These are phyloP conservation scores for Cyclocybe aegerita DNA, from an alignment of 768 basidiomycete genomes.

Conservation along the genomic window DNA sequence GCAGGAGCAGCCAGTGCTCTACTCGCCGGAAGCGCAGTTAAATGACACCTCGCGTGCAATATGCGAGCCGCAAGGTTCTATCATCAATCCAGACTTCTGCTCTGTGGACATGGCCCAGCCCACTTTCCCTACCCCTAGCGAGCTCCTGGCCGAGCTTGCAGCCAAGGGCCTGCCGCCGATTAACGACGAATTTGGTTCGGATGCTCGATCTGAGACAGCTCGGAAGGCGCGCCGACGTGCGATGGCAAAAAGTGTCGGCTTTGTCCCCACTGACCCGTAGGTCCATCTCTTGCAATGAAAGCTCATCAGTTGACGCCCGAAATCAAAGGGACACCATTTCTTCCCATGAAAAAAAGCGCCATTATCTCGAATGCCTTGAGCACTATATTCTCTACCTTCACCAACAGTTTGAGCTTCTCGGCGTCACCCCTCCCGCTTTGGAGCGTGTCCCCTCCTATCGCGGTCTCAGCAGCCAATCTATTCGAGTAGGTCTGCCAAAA, in stretches of 20 bases:
- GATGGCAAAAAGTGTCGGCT: slow-evolving; percentile 54
- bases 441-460: slow-evolving; percentile 51
- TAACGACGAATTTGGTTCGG: slow-evolving; percentile 11
- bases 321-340: slow-evolving; percentile 62
- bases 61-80: slow-evolving; percentile 7
- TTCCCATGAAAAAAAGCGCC: slow-evolving; percentile 75
- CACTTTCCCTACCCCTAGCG: slow-evolving; percentile 66
- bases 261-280: slow-evolving; percentile 62
- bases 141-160: slow-evolving; percentile 51
- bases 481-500: slow-evolving; percentile 42
- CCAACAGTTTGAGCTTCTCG: slow-evolving; percentile 54
- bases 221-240: slow-evolving; percentile 59
- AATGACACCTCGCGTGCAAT: slow-evolving; percentile 9
- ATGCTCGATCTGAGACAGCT: slow-evolving; percentile 38
- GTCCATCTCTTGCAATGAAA: slow-evolving; percentile 19
- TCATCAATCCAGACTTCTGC: slow-evolving; percentile 4
- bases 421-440: slow-evolving; percentile 43
- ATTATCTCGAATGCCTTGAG: slow-evolving; percentile 73
- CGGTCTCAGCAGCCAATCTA: slow-evolving; percentile 62
- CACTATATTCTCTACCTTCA: slow-evolving; percentile 69
- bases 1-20: neutral
- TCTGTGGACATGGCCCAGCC: slow-evolving; percentile 8
- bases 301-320: slow-evolving; percentile 3
- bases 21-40: neutral
- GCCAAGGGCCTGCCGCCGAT: slow-evolving; percentile 10